A percentile compares a stretch with the other conserved stretches of the same genome.
Conservation (phyloP, 768 basidiomycete species). For the Agrocybe praecox region DNA sequence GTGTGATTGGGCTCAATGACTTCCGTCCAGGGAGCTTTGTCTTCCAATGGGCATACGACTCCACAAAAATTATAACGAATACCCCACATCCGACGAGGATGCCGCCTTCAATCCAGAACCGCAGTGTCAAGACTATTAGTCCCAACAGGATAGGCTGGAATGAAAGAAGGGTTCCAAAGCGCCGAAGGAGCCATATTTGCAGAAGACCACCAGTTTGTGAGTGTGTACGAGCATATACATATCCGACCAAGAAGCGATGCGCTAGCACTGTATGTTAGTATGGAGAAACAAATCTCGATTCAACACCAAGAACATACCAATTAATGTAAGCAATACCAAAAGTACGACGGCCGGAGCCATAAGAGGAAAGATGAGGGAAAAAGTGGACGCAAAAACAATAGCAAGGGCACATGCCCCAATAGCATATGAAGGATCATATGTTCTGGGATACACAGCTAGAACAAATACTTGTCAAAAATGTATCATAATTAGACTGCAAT, state of each 20-base stretch:
- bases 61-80: conserved; percentile 58
- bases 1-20: conserved; percentile 57
- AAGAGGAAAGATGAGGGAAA: conserved; percentile 76
- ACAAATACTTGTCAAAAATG: conserved; percentile 1
- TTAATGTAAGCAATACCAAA: conserved; percentile 63
- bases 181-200: conserved; percentile 74
- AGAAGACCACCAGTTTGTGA: conserved; percentile 77
- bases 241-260: conserved; percentile 79
- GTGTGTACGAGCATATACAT: conserved; percentile 73
- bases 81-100: conserved; percentile 59
- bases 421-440: conserved; percentile 71
- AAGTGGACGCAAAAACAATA: conserved; percentile 71
- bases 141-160: conserved; percentile 79
- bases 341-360: conserved; percentile 72
- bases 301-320: conserved; percentile 48
- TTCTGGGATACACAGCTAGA: conserved; percentile 68
- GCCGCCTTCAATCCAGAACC: conserved; percentile 74
- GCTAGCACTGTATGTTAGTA: conserved; percentile 40
- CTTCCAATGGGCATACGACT: conserved; percentile 55
- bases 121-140: conserved; percentile 65
- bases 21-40: conserved; percentile 48
- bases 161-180: conserved; percentile 69
- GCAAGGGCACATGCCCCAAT: conserved; percentile 67
- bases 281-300: not conserved
- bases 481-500: conserved; percentile 1